Percentiles rank a stretch among this genome's conserved stretches.
Evolutionary conservation across 2,329 filamentous ascomycete genomes (phyloP).

Genomic region (Clonostachys sp.): DNA sequence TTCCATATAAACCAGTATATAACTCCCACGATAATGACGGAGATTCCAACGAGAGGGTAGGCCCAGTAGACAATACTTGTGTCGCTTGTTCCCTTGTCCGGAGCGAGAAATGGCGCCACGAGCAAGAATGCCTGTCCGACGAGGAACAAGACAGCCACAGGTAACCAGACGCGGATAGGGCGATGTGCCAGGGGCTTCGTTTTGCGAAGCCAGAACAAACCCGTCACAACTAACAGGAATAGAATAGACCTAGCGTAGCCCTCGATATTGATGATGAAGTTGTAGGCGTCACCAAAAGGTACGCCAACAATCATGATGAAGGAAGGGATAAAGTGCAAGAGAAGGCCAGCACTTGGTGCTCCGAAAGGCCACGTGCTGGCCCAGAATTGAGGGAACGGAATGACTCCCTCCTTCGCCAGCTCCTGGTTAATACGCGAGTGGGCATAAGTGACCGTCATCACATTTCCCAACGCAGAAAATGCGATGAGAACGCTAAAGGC

Average conservation of each 20-base stretch:
- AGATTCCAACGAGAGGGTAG: no score
- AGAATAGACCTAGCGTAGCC: constrained; percentile 57
- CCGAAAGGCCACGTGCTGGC: constrained; percentile 59
- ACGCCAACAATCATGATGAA: constrained; percentile 55
- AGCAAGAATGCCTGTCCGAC: no score
- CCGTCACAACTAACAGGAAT: no score
- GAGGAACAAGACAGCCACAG: no score
- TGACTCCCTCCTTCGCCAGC: constrained; percentile 54
- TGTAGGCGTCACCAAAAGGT: constrained; percentile 60
- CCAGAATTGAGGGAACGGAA: constrained; percentile 58
- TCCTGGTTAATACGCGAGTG: constrained; percentile 53
- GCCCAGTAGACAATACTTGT: no score
- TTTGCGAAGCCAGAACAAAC: no score
- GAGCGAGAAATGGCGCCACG: constrained; percentile 10
- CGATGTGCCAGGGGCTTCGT: no score
- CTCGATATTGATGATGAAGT: constrained; percentile 58
- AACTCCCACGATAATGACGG: no score
- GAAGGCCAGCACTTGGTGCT: constrained; percentile 54
- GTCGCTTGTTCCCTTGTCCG: no score
- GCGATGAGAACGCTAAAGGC: constrained; percentile 54
- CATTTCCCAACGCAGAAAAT: constrained; percentile 53
- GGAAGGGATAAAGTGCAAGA: constrained; percentile 52
- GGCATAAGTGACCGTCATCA: constrained; percentile 50
- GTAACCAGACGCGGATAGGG: no score
- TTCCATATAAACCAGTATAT: constrained; percentile 9